Conservation (phyloP, 352 stramenopile genomes). For the Pythium insidiosum region DNA sequence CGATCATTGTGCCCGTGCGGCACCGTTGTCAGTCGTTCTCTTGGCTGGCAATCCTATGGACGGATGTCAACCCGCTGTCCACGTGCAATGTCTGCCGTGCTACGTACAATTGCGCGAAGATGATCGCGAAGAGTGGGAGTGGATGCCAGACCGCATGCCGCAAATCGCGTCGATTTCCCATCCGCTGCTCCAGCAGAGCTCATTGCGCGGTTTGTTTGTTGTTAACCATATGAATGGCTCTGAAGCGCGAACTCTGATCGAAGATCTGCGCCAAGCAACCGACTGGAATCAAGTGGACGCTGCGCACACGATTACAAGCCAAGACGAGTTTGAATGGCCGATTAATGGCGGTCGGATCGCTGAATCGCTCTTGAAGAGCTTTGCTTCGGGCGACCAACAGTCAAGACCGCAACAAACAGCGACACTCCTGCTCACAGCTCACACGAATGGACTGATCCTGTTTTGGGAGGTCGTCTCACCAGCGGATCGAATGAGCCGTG, state of each 20-base stretch:
- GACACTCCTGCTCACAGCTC: conserved; percentile 47
- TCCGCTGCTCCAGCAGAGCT: conserved; percentile 39
- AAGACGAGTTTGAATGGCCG: conserved; percentile 61
- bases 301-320: conserved; percentile 20
- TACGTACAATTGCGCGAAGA: conserved; percentile 42
- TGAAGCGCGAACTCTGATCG: conserved; percentile 31
- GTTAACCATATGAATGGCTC: too few species aligned
- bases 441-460: conserved; percentile 39
- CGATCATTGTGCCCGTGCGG: conserved; percentile 34
- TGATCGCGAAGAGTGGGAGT: conserved; percentile 70
- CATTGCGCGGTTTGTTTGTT: too few species aligned
- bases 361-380: conserved; percentile 45
- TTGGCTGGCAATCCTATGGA: conserved; percentile 71
- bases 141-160: conserved; percentile 30
- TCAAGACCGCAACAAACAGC: too few species aligned
- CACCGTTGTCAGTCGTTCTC: conserved; percentile 52
- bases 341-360: conserved; percentile 53
- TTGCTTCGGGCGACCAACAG: too few species aligned
- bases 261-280: conserved; percentile 33
- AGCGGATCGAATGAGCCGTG: conserved; percentile 40
- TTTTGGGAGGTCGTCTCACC: conserved; percentile 58
- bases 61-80: conserved; percentile 47
- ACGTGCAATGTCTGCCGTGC: conserved; percentile 54
- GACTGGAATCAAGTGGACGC: conserved; percentile 20
- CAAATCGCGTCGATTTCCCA: conserved; percentile 22